Base-by-base conservation (phyloP, 106 monocot genomes). In the Dioscorea dumetorum region DNA sequence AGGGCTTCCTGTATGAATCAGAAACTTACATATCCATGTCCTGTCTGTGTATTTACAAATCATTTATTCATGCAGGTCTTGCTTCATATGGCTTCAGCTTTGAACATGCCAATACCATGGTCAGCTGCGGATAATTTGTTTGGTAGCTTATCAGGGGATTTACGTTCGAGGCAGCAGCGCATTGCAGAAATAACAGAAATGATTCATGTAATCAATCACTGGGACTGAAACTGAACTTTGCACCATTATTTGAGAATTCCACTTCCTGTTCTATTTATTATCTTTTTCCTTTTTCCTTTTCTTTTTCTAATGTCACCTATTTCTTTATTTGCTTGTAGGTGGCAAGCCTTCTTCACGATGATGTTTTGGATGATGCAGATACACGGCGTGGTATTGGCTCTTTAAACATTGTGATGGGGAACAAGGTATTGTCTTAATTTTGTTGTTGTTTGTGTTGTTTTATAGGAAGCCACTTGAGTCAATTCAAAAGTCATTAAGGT, bases 311-410 rank as follows among this genome's bases (percentile, higher is more conserved):
- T 2, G 19, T 16, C 28, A 19, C 20, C 11, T 61, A 19, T 33
- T 57, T 62, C 61, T 63, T 19, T 1, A 34, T 77, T 18, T 74
- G 33, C 32, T 10, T 66, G 58, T 12, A 97, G 95, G 95, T 91
- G 14, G 95, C 95, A 73, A 97, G 95, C 66, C 86, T 97, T 68
- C 91, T 97, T 64, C 95, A 97, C 78, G 91, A 97, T 81, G 95
- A 97, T 77, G 95, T 97, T 3, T 74, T 97, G 58, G 95, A 97
- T 84, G 95, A 97, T 86, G 95, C 95, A 58, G 91, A 97, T 61
- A 97, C 85, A 57, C 82, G 95, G 32, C 88, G 95, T 69, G 95
- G 91, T n/a, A 74, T 97, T 74, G 74, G 79, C 71, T 97, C 95
- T 32, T 69, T 97, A 76, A 97, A 97, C 74, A 82, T 82, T 70